phyloP scores from a whole-genome alignment of 345 rosid species.

The Lumnitzera racemosa region DNA sequence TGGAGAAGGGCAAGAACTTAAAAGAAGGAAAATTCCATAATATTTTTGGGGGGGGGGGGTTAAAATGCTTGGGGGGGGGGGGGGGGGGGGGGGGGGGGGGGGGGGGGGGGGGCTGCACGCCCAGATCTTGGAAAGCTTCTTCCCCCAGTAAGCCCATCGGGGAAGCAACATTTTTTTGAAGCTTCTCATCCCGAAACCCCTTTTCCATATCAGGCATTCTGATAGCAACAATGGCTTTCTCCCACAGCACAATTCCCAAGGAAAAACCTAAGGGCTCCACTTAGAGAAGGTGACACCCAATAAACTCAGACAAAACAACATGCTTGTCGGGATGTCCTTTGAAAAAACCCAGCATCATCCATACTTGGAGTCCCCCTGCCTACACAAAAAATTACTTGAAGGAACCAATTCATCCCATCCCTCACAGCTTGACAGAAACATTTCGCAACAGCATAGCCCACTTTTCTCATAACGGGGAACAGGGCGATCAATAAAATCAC shows the following conservation, averaged over 20 bases:
- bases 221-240: conserved; percentile 53
- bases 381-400: conserved; percentile 62
- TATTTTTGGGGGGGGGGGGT: conserved; percentile 60
- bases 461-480: conserved; percentile 73
- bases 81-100: too few relatives aligned
- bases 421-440: conserved; percentile 82
- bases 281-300: conserved; percentile 84
- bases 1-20: conserved; percentile 60
- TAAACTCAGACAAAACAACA: conserved; percentile 76
- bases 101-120: too few relatives aligned
- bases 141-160: conserved; percentile 74
- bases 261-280: conserved; percentile 79
- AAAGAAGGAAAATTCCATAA: conserved; percentile 70
- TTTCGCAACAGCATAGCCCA: conserved; percentile 67
- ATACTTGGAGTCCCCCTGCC: conserved; percentile 64
- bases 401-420: conserved; percentile 88
- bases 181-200: conserved; percentile 67
- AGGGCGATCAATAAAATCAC: conserved; percentile 61
- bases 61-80: conserved; percentile 63
- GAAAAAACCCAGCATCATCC: conserved; percentile 46
- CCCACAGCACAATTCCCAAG: conserved; percentile 79
- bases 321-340: conserved; percentile 45
- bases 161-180: conserved; percentile 59
- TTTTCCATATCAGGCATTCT: conserved; percentile 58
- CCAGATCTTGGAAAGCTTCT: conserved; percentile 59